Conservation (phyloP, 2,329 filamentous ascomycete genomes). For the Fonsecaea erecta region DNA sequence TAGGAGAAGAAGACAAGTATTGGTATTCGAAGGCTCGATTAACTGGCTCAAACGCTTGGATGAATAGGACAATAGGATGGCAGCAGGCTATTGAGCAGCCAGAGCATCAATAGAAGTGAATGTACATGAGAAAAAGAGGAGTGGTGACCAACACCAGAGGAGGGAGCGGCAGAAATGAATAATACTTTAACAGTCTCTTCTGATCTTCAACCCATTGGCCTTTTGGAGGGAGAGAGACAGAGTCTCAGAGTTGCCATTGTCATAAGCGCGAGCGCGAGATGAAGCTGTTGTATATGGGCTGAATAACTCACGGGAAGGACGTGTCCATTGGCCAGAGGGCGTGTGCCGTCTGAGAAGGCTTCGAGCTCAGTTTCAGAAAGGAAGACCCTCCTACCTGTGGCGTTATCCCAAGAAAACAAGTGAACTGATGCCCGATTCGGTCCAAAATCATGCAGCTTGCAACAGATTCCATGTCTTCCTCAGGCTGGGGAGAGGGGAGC, state of each 20-base stretch:
- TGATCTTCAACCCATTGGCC: background rate
- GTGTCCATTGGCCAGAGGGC: constrained; percentile 28
- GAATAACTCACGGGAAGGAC: constrained; percentile 20
- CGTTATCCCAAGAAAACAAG: constrained; percentile 15
- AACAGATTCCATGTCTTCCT: constrained; percentile 20
- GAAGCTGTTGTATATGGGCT: constrained; percentile 31
- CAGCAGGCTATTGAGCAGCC: constrained; percentile 23
- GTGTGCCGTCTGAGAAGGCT: constrained; percentile 26
- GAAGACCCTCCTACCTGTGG: constrained; percentile 7
- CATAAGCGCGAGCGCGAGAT: constrained; percentile 30
- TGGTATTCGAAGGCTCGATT: constrained; percentile 11
- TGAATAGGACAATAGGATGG: constrained; percentile 29
- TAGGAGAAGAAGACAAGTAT: too few relatives aligned
- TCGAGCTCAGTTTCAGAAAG: constrained; percentile 27
- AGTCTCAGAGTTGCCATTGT: constrained; percentile 14
- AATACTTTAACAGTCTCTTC: constrained; percentile 20
- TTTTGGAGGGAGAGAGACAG: background rate
- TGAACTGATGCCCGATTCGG: constrained; percentile 14
- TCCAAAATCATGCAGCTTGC: constrained; percentile 12
- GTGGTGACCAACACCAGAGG: constrained; percentile 12
- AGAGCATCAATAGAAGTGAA: constrained; percentile 26
- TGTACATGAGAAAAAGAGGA: background rate
- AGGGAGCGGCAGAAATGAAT: constrained; percentile 22
- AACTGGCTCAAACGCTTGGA: constrained; percentile 3
- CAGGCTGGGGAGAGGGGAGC: constrained; percentile 20